Evolutionary conservation across 768 basidiomycete species (phyloP), one percentile per base, ranked within the genome.

Genomic region (Boletus pseudo-olivaceus): DNA sequence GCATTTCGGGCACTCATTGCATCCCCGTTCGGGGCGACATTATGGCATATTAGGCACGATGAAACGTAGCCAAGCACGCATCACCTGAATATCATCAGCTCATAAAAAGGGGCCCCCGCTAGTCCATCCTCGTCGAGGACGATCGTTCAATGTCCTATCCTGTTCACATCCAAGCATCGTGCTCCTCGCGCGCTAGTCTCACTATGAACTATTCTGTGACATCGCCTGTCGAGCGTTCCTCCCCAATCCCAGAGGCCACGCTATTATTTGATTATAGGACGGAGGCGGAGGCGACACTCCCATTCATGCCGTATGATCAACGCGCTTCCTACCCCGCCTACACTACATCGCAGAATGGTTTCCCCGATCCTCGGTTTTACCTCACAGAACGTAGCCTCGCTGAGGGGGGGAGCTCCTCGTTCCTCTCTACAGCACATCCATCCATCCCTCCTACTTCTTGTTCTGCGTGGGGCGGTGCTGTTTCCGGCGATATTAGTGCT

Each of bases 361-460:
- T 20, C 17, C 11, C 20, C 6, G 10, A 32, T 17, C 26, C 11
- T 10, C 27, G 0, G 10, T 26, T 47, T 47, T n/a, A 11, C 20
- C 17, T 1, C n/a, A 5, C 11, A 10, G 26, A 19, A 11, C 11
- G 15, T 11, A 29, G 2, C 6, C 7, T 32, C 15, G 10, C n/a
- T 19, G 11, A 2, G 3, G 1, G 32, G 17, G 23, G 29, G 11
- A 20, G 19, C 19, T 14, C 47, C 20, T 27, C 9, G 8, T 15
- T n/a, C 15, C 19, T 14, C 20, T n/a, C 46, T 17, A 15, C 27
- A 20, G n/a, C n/a, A 19, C 49, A 1, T 15, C 3, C 26, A 17
- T 4, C n/a, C 1, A 5, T 9, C 30, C 19, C 26, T 37, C 4
- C 8, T 17, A 0, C 6, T 1, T 5, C n/a, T n/a, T n/a, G 0